Evolutionary conservation across 306 rosid species (phyloP).

Genomic region (Prunus armeniaca): DNA sequence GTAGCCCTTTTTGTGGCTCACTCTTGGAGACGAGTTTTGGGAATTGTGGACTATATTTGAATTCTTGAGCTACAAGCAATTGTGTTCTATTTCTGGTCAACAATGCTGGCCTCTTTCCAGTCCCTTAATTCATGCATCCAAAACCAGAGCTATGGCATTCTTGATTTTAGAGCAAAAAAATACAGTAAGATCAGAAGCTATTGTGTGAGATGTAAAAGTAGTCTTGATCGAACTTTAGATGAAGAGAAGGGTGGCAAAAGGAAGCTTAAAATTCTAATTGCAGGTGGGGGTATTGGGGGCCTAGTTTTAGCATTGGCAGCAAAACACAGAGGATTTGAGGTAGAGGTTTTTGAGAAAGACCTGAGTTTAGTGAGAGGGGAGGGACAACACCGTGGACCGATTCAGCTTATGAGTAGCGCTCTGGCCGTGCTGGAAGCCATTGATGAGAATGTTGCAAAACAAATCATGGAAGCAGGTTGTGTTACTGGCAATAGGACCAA

Average conservation of each 20-base stretch:
- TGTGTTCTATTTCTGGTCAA: not conserved
- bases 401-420: not conserved
- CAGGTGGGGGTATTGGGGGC: not conserved
- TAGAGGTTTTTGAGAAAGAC: not conserved
- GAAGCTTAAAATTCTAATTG: too few species aligned
- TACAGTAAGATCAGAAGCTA: not conserved
- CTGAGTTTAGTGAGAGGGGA: not conserved
- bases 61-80: not conserved
- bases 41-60: not conserved
- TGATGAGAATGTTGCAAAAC: not conserved
- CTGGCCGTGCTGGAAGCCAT: not conserved
- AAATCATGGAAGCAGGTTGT: constrained; percentile 1
- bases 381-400: not conserved
- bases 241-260: too few species aligned
- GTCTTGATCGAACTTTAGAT: too few species aligned
- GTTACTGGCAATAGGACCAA: not conserved
- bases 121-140: not conserved
- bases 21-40: too few species aligned
- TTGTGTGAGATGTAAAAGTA: too few species aligned
- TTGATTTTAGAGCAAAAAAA: not conserved
- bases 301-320: not conserved
- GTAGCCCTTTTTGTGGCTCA: too few species aligned
- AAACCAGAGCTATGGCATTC: too few species aligned
- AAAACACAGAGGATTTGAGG: not conserved
- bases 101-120: not conserved